Evolutionary conservation across 192 early-diverging fungal species (phyloP).

Genomic region (Entomortierella chlamydospora): DNA sequence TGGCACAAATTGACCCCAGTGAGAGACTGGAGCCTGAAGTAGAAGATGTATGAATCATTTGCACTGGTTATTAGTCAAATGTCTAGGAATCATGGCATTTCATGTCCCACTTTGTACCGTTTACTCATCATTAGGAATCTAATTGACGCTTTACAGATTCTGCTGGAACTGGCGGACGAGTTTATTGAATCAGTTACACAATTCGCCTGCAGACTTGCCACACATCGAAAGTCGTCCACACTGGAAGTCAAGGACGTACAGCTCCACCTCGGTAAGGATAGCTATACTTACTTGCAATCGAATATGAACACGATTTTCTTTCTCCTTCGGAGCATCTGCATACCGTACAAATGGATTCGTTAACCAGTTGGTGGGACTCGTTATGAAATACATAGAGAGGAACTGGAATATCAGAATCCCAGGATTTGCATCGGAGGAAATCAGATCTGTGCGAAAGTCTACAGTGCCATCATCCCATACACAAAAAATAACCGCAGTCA

Average conservation of each 20-base stretch:
- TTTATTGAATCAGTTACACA: constrained; percentile 88
- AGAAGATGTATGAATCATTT: constrained; percentile 70
- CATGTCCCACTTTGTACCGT: no score
- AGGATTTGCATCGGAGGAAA: constrained; percentile 86
- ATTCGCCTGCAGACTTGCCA: constrained; percentile 86
- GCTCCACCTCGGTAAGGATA: constrained; percentile 75
- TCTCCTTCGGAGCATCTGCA: no score
- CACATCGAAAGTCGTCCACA: constrained; percentile 81
- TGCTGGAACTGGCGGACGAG: constrained; percentile 87
- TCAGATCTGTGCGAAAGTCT: constrained; percentile 78
- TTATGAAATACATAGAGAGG: constrained; percentile 63
- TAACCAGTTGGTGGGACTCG: no score
- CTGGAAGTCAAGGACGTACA: constrained; percentile 90
- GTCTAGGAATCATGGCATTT: neutral
- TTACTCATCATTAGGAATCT: neutral
- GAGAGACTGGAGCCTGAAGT: constrained; percentile 86
- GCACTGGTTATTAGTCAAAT: neutral
- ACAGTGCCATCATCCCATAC: constrained; percentile 72
- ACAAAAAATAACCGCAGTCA: constrained; percentile 71
- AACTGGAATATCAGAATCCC: constrained; percentile 94
- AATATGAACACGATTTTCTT: neutral
- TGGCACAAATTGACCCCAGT: constrained; percentile 84
- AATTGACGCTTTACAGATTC: constrained; percentile 60
- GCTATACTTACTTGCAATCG: neutral
- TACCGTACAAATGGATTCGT: no score